phyloP scores from a whole-genome alignment of 495 filamentous ascomycete genomes.

The Penicillium crystallinum region DNA sequence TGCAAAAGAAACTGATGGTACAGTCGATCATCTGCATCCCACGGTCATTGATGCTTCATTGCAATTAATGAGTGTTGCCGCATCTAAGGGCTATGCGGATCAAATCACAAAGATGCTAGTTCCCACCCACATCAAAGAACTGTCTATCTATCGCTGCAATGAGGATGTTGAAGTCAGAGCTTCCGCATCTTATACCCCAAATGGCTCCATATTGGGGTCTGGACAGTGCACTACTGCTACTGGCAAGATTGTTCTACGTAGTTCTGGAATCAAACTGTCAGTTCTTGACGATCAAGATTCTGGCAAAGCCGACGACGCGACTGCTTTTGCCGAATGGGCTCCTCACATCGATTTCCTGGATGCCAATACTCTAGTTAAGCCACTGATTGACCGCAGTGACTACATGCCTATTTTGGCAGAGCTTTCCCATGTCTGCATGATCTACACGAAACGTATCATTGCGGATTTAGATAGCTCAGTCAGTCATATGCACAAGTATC shows the following conservation, averaged over 20 bases:
- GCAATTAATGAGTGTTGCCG: slow-evolving; percentile 8
- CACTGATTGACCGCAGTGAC: background rate
- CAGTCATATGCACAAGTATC: slow-evolving; percentile 9
- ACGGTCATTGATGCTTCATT: slow-evolving; percentile 17
- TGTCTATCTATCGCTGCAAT: slow-evolving; percentile 14
- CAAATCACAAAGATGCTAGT: slow-evolving; percentile 6
- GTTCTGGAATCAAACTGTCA: slow-evolving; percentile 5
- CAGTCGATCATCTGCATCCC: slow-evolving; percentile 14
- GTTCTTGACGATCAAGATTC: slow-evolving; percentile 6
- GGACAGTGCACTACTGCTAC: slow-evolving; percentile 1
- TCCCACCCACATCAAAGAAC: slow-evolving; percentile 26
- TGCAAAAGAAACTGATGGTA: slow-evolving; percentile 8
- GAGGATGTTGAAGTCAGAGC: slow-evolving; percentile 1
- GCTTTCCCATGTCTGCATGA: slow-evolving; percentile 8
- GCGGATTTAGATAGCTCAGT: slow-evolving; percentile 1
- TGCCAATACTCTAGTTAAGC: slow-evolving; percentile 9
- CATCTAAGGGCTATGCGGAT: slow-evolving; percentile 7
- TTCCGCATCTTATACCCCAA: slow-evolving; percentile 7
- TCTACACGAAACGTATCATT: slow-evolving; percentile 8
- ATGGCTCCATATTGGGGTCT: slow-evolving; percentile 3
- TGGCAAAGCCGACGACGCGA: background rate
- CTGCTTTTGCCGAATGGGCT: slow-evolving; percentile 10
- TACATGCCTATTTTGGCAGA: background rate
- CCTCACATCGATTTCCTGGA: slow-evolving; percentile 16
- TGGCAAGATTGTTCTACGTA: slow-evolving; percentile 4